Evolutionary conservation across 495 filamentous ascomycete species (phyloP), one percentile per base, ranked within the genome.

Genomic region (Parathielavia hyrcaniae): DNA sequence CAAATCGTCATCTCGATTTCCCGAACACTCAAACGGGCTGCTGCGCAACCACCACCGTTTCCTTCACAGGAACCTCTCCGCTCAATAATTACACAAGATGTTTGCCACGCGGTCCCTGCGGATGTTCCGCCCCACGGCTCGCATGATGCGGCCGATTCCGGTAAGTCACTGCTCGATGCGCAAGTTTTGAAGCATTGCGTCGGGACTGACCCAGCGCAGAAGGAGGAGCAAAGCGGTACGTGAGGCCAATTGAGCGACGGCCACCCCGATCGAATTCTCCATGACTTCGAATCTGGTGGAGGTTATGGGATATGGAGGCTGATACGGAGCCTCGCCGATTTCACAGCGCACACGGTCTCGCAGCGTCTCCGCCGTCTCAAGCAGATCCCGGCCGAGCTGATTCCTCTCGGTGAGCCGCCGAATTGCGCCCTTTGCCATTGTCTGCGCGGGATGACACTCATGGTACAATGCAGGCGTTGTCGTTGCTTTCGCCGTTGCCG

Each of bases 301-400:
- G 10, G 23, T 14, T 17, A 0, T n/a, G 44, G 23, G 54, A 19
- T 41, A 43, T 10, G 6, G 17, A 51, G 20, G 36, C 69, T 73
- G 61, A 75, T 61, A 50, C 40, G 50, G 45, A 30, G 23, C 22
- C 17, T 32, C 44, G 36, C 44, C 34, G 26, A 32, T 32, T n/a
- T 26, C 36, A 62, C 65, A 98, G 93, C 89, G 70, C 93, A 97
- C 79, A 97, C 93, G 58, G 86, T 99, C 76, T 97, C 93, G 47
- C 93, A 99, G 78, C 54, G 95, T 65, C 79, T 99, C 60, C 86
- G 93, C 66, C 82, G 79, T 61, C 75, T 97, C 59, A 90, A 87
- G 82, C 83, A 83, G 77, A 84, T 96, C 69, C 93, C 93, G 59
- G 84, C 91, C 50, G 93, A 99, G 80, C 81, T 99, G 83, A 83